A percentile compares a stretch with the other conserved stretches of the same genome.
phyloP scores from a whole-genome alignment of 768 basidiomycete species.

The Hygrocybe punicea region DNA sequence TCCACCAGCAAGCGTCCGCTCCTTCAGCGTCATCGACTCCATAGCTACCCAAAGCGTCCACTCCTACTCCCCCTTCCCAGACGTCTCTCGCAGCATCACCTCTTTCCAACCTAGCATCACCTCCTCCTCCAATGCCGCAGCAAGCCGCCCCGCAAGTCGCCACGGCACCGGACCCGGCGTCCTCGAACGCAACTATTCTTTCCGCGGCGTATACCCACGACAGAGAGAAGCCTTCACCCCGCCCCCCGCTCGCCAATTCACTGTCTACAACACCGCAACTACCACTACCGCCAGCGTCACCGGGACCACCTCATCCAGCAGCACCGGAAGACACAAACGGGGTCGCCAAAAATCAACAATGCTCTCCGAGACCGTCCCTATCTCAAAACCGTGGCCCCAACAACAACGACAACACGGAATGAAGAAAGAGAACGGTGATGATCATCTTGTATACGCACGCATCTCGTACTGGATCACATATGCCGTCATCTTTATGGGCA shows the following conservation, averaged over 20 bases:
- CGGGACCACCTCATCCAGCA: no score
- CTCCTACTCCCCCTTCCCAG: background rate
- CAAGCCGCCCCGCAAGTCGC: slow-evolving; percentile 14
- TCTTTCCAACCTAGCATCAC: slow-evolving; percentile 14
- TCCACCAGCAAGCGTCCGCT: slow-evolving; percentile 46
- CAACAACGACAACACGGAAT: no score
- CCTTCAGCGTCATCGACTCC: slow-evolving; percentile 33
- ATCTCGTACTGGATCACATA: slow-evolving; percentile 66
- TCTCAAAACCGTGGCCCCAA: slow-evolving; percentile 71
- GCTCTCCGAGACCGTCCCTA: slow-evolving; percentile 30
- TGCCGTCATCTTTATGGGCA: slow-evolving; percentile 52
- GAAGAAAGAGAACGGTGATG: no score
- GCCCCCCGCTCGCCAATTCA: slow-evolving; percentile 56
- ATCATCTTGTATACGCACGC: slow-evolving; percentile 46
- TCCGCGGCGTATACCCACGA: slow-evolving; percentile 13
- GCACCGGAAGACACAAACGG: slow-evolving; percentile 40
- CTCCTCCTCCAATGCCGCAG: slow-evolving; percentile 29
- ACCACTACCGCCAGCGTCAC: no score
- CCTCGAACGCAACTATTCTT: slow-evolving; percentile 22
- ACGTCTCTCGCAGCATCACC: background rate
- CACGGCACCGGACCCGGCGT: slow-evolving; percentile 27
- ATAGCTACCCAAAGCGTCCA: background rate
- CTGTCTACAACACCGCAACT: slow-evolving; percentile 49
- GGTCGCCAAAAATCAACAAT: slow-evolving; percentile 52
- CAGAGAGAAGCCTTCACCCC: slow-evolving; percentile 57